Evolutionary conservation across 371 early-diverging fungal species (phyloP).

Genomic region (Mucor indicus): DNA sequence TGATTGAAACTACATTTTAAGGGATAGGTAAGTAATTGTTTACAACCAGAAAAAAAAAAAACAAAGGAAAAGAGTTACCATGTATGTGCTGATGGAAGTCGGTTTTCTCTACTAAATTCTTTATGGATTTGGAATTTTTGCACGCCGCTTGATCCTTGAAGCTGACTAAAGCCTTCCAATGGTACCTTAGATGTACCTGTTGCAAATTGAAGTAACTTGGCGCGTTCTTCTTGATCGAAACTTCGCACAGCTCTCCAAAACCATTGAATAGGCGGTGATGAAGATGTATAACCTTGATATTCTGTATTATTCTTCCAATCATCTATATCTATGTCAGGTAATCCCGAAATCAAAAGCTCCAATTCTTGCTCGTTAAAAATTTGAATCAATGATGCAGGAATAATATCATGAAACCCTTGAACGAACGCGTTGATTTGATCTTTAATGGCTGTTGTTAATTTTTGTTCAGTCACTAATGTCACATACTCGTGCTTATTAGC

Average conservation of each 20-base stretch:
- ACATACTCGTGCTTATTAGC: slow-evolving; percentile 98
- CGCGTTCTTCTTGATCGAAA: slow-evolving; percentile 95
- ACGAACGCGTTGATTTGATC: slow-evolving; percentile 93
- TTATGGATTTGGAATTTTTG: slow-evolving; percentile 99
- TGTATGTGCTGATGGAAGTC: slow-evolving; percentile 98
- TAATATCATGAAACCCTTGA: slow-evolving; percentile 95
- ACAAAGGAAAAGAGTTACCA: slow-evolving; percentile 64
- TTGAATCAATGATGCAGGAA: slow-evolving; percentile 85
- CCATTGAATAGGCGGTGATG: slow-evolving; percentile 94
- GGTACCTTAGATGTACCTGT: slow-evolving; percentile 99
- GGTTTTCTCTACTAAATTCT: slow-evolving; percentile 82
- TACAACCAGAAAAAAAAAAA: background rate
- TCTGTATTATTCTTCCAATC: slow-evolving; percentile 99
- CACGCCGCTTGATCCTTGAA: slow-evolving; percentile 93
- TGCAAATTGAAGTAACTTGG: slow-evolving; percentile 97
- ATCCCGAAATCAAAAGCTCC: slow-evolving; percentile 96
- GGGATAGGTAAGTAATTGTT: background rate
- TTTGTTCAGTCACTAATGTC: slow-evolving; percentile 86
- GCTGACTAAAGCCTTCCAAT: slow-evolving; percentile 91
- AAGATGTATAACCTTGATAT: slow-evolving; percentile 86
- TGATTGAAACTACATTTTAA: slow-evolving; percentile 85
- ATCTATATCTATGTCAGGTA: slow-evolving; percentile 98
- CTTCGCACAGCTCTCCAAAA: slow-evolving; percentile 99
- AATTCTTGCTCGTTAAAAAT: slow-evolving; percentile 99
- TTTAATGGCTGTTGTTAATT: slow-evolving; percentile 83